Evolutionary conservation across 352 stramenopile species (phyloP).

Genomic region (Phytopythium delawarense): DNA sequence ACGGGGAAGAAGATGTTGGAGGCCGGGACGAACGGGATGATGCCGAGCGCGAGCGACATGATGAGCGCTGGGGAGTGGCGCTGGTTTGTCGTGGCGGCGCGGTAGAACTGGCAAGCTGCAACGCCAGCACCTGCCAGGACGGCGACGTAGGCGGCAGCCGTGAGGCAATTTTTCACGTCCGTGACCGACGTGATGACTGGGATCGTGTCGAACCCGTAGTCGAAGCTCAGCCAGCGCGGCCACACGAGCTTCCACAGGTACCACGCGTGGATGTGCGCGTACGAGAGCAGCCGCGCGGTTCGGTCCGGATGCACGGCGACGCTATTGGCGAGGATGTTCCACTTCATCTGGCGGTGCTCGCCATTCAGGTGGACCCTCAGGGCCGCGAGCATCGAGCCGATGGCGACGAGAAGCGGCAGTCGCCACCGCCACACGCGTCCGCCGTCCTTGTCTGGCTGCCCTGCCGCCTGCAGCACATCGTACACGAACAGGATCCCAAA

Average conservation of each 20-base stretch:
- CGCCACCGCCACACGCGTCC: constrained; percentile 4
- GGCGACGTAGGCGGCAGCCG: constrained; percentile 48
- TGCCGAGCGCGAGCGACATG: constrained; percentile 61
- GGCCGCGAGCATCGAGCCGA: constrained; percentile 20
- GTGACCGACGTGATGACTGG: constrained; percentile 47
- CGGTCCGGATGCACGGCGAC: constrained; percentile 48
- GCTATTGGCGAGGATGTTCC: constrained; percentile 87
- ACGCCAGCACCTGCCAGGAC: constrained; percentile 30
- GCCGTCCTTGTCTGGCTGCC: not conserved
- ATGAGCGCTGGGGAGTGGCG: constrained; percentile 26
- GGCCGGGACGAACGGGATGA: constrained; percentile 87
- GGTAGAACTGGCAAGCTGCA: not conserved
- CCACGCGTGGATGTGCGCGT: constrained; percentile 81
- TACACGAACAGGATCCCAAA: constrained; percentile 75
- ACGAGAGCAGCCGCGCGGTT: constrained; percentile 54
- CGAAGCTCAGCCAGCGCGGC: constrained; percentile 83
- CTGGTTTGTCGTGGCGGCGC: not conserved
- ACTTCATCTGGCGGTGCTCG: constrained; percentile 58
- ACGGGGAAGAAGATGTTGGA: constrained; percentile 91
- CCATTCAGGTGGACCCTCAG: constrained; percentile 67
- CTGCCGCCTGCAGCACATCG: constrained; percentile 31
- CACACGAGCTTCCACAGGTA: constrained; percentile 90
- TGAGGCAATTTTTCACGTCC: constrained; percentile 62
- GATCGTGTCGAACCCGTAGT: constrained; percentile 90
- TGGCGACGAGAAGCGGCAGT: constrained; percentile 7